Conservation (phyloP, 2,329 filamentous ascomycete species). For the Aspergillus transmontanensis region DNA sequence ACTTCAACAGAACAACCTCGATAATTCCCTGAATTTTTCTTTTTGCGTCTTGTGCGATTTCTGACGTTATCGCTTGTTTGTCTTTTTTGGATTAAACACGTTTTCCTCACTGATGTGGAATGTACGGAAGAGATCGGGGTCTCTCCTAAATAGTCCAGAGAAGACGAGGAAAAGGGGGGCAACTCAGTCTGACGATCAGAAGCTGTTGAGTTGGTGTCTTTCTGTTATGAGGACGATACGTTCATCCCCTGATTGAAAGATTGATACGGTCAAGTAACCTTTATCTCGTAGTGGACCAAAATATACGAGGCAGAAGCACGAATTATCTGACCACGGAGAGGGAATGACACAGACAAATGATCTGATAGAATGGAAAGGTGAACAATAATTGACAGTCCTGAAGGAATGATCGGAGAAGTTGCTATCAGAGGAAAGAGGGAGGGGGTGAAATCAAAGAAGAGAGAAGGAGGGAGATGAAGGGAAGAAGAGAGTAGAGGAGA, state of each 20-base stretch:
- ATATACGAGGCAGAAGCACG: constrained; percentile 12
- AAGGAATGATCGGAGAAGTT: constrained; percentile 49
- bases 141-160: constrained; percentile 8
- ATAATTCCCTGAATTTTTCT: not conserved
- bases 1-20: not conserved
- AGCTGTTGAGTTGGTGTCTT: constrained; percentile 18
- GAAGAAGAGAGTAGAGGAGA: constrained; percentile 18
- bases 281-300: constrained; percentile 12
- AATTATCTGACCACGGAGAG: constrained; percentile 26
- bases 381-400: constrained; percentile 28
- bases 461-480: constrained; percentile 20
- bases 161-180: constrained; percentile 14
- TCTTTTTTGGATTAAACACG: not conserved
- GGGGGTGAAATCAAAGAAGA: constrained; percentile 24
- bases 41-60: not conserved
- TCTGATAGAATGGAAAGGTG: constrained; percentile 25
- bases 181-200: constrained; percentile 11
- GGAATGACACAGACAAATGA: constrained; percentile 34
- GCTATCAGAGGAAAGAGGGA: constrained; percentile 30
- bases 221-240: constrained; percentile 6
- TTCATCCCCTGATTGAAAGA: constrained; percentile 2
- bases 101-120: constrained; percentile 7
- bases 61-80: not conserved
- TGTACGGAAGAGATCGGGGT: constrained; percentile 18
- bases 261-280: not conserved